Percentiles rank a stretch among this genome's conserved stretches.
Evolutionary conservation across 2,329 filamentous ascomycete genomes (phyloP).

Genomic region (Stachybotrys elegans): DNA sequence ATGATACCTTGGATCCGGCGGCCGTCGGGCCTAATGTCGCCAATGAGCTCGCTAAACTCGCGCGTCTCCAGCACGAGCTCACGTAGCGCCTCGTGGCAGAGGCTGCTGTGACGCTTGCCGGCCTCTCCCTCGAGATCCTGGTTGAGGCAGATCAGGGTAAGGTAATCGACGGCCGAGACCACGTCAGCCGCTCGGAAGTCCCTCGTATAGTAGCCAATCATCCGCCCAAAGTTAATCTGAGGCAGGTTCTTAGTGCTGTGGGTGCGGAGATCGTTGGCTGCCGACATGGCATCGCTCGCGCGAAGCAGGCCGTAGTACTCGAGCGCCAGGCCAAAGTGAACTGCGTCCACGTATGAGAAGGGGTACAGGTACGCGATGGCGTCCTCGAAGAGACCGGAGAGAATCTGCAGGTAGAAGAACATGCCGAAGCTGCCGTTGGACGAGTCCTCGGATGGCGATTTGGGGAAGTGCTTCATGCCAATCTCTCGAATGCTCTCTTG

Average conservation of each 20-base stretch:
- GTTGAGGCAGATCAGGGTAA: constrained; percentile 87
- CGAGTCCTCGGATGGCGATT: constrained; percentile 67
- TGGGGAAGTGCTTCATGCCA: constrained; percentile 84
- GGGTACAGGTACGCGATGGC: constrained; percentile 87
- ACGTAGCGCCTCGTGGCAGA: constrained; percentile 88
- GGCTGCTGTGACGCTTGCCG: constrained; percentile 69
- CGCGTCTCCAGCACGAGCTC: constrained; percentile 95
- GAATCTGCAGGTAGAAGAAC: constrained; percentile 87
- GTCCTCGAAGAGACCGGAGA: constrained; percentile 91
- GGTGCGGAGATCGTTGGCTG: constrained; percentile 64
- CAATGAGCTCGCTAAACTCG: constrained; percentile 89
- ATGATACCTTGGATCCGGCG: constrained; percentile 81
- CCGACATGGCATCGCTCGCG: constrained; percentile 73
- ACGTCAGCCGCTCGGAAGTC: constrained; percentile 92
- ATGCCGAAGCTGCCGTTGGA: constrained; percentile 77
- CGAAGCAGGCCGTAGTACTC: constrained; percentile 86
- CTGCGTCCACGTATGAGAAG: constrained; percentile 87
- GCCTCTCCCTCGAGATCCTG: constrained; percentile 70
- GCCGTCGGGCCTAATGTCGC: constrained; percentile 84
- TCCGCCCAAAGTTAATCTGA: constrained; percentile 90
- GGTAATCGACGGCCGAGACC: constrained; percentile 87
- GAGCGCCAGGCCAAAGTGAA: constrained; percentile 89
- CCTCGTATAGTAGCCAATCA: constrained; percentile 91
- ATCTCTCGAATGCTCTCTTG: constrained; percentile 82
- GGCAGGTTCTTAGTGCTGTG: constrained; percentile 64